These are phyloP conservation scores for Chlamydomonas eustigma DNA, from an alignment of 139 green algal genomes.

Conservation along the genomic window DNA sequence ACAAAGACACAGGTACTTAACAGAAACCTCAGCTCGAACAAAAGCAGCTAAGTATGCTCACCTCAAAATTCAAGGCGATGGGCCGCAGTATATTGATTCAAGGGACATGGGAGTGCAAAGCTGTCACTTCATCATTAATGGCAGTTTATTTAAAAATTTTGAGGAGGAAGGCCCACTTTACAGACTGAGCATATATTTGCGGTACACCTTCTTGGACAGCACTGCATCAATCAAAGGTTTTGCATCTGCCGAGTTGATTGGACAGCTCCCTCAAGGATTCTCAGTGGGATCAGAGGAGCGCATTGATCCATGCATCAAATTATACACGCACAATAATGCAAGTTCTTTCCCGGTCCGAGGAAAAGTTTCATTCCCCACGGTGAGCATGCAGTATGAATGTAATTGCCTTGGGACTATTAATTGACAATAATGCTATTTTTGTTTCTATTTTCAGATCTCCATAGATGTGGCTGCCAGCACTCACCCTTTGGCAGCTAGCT, in stretches of 20 bases:
- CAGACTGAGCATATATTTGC: background rate
- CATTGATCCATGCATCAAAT: background rate
- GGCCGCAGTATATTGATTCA: too few species aligned
- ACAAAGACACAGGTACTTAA: too few species aligned
- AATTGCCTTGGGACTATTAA: background rate
- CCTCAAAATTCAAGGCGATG: too few species aligned
- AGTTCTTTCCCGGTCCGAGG: background rate
- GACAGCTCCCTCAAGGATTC: background rate
- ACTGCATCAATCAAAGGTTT: background rate
- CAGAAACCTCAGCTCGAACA: too few species aligned
- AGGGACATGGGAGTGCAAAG: background rate
- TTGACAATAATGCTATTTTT: background rate
- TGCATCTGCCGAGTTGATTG: background rate
- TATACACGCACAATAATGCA: background rate
- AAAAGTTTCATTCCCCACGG: background rate
- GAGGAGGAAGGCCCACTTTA: slow-evolving; percentile 1
- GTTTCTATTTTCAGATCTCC: background rate
- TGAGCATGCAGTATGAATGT: background rate
- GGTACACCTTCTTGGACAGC: background rate
- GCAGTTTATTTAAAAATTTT: background rate
- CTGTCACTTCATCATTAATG: background rate
- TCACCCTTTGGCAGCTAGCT: slow-evolving; percentile 2
- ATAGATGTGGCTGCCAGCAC: background rate
- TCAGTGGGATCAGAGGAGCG: too few species aligned
- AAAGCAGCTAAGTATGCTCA: too few species aligned